Evolutionary conservation across 345 rosid species (phyloP), one percentile per base, ranked within the genome.

Genomic region (Microthlaspi erraticum): DNA sequence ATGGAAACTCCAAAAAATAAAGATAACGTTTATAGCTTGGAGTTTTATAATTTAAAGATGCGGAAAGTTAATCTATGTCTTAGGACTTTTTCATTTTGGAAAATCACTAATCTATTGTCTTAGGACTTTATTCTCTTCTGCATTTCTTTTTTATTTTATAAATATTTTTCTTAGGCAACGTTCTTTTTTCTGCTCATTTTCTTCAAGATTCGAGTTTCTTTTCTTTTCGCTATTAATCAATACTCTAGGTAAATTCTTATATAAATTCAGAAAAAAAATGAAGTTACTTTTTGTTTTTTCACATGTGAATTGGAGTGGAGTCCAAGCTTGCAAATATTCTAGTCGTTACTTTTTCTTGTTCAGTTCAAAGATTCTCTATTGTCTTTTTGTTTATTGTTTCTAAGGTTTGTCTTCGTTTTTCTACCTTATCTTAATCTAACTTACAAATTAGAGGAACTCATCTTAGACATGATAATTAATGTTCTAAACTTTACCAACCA

Each of bases 311-410:
- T 56, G 36, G 65, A 45, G 51, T 13, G 23, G 59, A 54, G 64
- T 63, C 23, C 41, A 72, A 64, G 50, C 43, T 56, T 65, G 14
- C 44, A 49, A 73, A 58, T 73, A 73, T 41, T 66, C 14, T 74
- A 66, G 42, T 74, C 63, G 37, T 68, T 68, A 68, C 73, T 68
- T 74, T 74, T 60, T 74, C 50, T 68, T 44, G 73, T 34, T 60
- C 41, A 51, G 69, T 74, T 68, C 73, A 74, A 74, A 74, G 69
- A 74, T 68, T 74, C 78, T 74, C 64, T 60, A 13, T n/a, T 74
- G 78, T 74, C 63, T 54, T 60, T 74, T 51, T 60, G 61, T 74
- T 23, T 66, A 43, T 49, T 19, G 56, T 54, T 61, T 50, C 45
- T 52, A 19, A 50, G 32, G 19, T 66, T 73, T 64, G 43, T 56